These are phyloP conservation scores for Leccinellum rugosiceps DNA, from an alignment of 768 basidiomycete species.

Conservation along the genomic window DNA sequence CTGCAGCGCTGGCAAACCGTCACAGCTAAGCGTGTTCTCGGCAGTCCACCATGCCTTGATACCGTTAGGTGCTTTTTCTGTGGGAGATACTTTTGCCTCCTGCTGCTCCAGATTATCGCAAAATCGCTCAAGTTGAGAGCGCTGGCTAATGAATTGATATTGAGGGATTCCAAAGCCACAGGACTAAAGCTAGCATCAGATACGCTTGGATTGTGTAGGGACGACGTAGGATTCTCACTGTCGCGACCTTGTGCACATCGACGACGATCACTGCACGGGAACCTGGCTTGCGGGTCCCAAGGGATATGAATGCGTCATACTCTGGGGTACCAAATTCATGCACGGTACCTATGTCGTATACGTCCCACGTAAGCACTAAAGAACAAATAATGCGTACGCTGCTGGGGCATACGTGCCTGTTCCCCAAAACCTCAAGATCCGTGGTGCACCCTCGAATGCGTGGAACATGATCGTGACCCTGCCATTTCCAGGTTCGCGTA, in stretches of 20 bases:
- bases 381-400: neutral
- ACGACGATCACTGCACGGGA: constrained; percentile 60
- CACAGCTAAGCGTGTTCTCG: constrained; percentile 50
- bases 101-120: constrained; percentile 41
- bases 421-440: constrained; percentile 58
- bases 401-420: constrained; percentile 37
- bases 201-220: neutral
- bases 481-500: constrained; percentile 54
- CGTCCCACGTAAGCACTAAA: neutral
- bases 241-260: constrained; percentile 57
- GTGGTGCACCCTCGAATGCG: constrained; percentile 58
- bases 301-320: constrained; percentile 51
- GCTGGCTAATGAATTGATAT: constrained; percentile 54
- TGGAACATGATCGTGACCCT: constrained; percentile 60
- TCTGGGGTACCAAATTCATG: constrained; percentile 63
- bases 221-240: constrained; percentile 29
- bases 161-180: constrained; percentile 66
- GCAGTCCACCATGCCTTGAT: constrained; percentile 54
- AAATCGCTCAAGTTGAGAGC: constrained; percentile 48
- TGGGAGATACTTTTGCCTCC: constrained; percentile 31
- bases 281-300: constrained; percentile 46
- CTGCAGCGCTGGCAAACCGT: constrained; percentile 52
- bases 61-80: constrained; percentile 35
- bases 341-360: constrained; percentile 42
- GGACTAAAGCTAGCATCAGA: constrained; percentile 40